phyloP scores from a whole-genome alignment of 2,329 filamentous ascomycete genomes.

The Hymenoscyphus fraxineus region DNA sequence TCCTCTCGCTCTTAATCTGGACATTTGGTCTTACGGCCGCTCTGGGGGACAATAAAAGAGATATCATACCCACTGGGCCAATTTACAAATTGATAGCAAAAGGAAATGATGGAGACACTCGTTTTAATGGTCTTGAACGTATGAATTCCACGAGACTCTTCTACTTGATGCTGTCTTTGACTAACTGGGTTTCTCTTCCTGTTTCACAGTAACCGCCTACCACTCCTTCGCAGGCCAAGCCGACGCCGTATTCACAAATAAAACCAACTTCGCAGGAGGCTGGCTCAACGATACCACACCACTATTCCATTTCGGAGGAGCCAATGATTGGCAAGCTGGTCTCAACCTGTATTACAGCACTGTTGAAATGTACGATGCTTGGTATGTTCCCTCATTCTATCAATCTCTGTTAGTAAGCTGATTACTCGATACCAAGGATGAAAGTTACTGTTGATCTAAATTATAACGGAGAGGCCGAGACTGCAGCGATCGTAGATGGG shows the following conservation, averaged over 20 bases:
- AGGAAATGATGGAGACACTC: background rate
- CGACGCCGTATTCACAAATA: slow-evolving; percentile 1
- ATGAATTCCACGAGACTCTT: background rate
- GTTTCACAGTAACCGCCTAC: background rate
- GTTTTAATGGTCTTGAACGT: background rate
- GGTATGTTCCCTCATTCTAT: background rate
- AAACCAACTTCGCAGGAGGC: background rate
- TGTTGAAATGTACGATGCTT: background rate
- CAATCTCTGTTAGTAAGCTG: background rate
- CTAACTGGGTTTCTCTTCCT: background rate
- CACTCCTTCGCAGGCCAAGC: background rate
- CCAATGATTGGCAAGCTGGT: background rate
- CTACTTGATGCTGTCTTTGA: background rate
- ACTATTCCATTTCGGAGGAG: background rate
- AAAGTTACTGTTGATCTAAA: background rate
- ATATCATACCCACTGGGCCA: background rate
- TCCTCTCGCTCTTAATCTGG: background rate
- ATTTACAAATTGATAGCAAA: background rate
- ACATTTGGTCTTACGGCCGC: background rate
- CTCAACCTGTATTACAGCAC: background rate
- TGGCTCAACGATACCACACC: background rate
- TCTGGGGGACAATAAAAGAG: background rate
- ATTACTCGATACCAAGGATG: background rate
- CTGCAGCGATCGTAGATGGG: background rate
- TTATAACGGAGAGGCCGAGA: background rate